phyloP scores from a whole-genome alignment of 164 flowering plant genomes.

The Umbellularia californica region DNA sequence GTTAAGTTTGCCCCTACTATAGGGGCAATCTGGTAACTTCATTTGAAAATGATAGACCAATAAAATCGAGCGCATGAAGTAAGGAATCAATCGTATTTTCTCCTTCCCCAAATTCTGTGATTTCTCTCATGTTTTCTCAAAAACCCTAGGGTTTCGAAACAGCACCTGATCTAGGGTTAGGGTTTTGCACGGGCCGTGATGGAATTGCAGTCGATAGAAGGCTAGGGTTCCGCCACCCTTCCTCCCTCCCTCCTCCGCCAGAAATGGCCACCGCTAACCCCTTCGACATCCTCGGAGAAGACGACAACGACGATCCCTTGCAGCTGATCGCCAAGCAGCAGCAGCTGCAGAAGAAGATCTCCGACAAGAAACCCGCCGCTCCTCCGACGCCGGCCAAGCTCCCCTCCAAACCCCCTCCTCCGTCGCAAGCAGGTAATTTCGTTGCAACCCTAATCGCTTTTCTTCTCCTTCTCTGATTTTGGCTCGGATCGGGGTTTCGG shows the following conservation, averaged over 20 bases:
- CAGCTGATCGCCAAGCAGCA: constrained; percentile 46
- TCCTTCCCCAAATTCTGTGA: no score
- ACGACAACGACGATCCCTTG: constrained; percentile 60
- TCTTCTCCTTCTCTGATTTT: background rate
- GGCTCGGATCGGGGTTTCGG: background rate
- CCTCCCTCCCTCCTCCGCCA: background rate
- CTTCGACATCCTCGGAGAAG: constrained; percentile 64
- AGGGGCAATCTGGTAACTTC: no score
- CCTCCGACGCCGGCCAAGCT: constrained; percentile 16
- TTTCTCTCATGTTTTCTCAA: background rate
- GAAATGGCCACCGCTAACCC: constrained; percentile 64
- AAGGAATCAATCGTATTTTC: no score
- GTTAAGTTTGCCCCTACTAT: no score
- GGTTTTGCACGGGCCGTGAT: background rate
- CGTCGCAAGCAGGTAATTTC: constrained; percentile 14
- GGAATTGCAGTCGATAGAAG: background rate
- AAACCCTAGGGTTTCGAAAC: background rate
- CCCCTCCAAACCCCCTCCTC: constrained; percentile 19
- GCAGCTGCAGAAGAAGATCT: constrained; percentile 29
- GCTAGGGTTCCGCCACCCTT: background rate
- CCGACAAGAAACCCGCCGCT: constrained; percentile 13
- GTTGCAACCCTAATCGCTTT: background rate
- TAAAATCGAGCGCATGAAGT: no score
- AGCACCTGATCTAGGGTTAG: background rate
- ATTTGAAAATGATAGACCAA: no score